Evolutionary conservation across 164 flowering plant genomes (phyloP), one percentile per base, ranked within the genome.

Genomic region (Chloranthus sessilifolius): DNA sequence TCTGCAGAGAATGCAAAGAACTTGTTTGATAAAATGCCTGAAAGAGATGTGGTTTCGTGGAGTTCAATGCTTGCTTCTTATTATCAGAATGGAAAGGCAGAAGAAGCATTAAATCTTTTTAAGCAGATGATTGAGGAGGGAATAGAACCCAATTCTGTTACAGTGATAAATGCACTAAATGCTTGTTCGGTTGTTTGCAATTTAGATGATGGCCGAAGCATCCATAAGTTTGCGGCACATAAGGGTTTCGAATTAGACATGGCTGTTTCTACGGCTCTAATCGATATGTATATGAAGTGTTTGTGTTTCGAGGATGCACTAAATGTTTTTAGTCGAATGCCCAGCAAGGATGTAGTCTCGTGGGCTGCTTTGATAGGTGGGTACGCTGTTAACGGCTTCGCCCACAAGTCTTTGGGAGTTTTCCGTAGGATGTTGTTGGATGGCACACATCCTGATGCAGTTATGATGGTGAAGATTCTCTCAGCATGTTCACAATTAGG

Each of bases 261-360:
- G 7, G 56, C 65, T 5, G 80, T 80, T 14, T 68, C 76, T 17
- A 80, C 85, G n/a, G 71, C 90, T 35, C 65, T 83, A 10, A 53
- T 80, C 48, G 77, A 80, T 53, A 78, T 83, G 86, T 78, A 76
- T 62, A 80, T 78, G 86, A 74, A 68, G 55, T 83, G 86, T 51
- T 66, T 42, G 3, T 59, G 70, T 39, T 63, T 78, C 30, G 66
- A 73, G 20, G 65, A 74, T 43, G 90, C 84, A 11, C 14, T 61
- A 14, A 36, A 55, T 33, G 52, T 74, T 38, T 80, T 80, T 34
- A 17, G 39, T 9, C 62, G 55, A 53, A 64, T 69, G 61, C 78
- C 80, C 1, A 33, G 45, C 33, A 83, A 74, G 61, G 90, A 80
- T 67, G 79, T 66, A 15, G 73, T 78, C 38, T 55, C 66, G 26